phyloP scores from a whole-genome alignment of 345 rosid genomes.

The Combretum micranthum region DNA sequence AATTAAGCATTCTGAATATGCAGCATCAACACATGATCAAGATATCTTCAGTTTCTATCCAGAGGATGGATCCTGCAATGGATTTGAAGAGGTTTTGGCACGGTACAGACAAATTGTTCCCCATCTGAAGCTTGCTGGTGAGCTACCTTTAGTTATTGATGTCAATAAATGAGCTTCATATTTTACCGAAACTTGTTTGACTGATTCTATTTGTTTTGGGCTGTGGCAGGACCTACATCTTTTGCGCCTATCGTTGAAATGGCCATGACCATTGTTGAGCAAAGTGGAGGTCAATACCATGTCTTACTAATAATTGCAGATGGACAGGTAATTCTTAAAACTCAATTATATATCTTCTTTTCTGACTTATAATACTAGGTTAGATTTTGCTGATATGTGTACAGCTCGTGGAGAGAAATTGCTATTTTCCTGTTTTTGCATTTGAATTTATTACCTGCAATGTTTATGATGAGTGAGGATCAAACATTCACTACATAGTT shows the following conservation, averaged over 20 bases:
- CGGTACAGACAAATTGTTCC: constrained; percentile 80
- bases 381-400: no score
- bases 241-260: constrained; percentile 42
- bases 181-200: no score
- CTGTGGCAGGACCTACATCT: constrained; percentile 37
- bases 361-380: no score
- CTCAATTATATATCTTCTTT: no score
- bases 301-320: constrained; percentile 44
- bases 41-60: constrained; percentile 79
- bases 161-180: no score
- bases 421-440: no score
- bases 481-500: not conserved
- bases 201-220: no score
- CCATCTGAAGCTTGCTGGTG: constrained; percentile 77
- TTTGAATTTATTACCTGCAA: no score
- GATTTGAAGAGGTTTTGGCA: constrained; percentile 82
- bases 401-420: no score
- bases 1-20: constrained; percentile 2
- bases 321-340: constrained; percentile 31
- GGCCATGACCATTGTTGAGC: constrained; percentile 43
- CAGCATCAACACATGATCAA: constrained; percentile 91
- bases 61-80: constrained; percentile 56
- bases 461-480: no score
- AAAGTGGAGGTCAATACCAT: constrained; percentile 45
- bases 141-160: not conserved